Conservation (phyloP, 129 eudicot genomes). For the Centrapalus pauciflorus region DNA sequence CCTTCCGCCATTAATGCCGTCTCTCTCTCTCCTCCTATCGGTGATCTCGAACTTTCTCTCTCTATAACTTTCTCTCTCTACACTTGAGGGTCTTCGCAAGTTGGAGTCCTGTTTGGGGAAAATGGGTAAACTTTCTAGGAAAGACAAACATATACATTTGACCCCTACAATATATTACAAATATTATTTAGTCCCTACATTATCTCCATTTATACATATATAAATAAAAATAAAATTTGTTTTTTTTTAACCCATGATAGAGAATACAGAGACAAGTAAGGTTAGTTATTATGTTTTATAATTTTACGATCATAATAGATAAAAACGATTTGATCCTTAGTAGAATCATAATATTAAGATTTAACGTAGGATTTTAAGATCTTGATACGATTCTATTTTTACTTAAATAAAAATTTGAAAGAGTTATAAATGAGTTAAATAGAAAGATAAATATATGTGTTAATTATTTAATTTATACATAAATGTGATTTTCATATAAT, state of each 20-base stretch:
- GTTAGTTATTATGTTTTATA: neutral
- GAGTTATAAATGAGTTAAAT: too few relatives aligned
- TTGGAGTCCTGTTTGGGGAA: constrained; percentile 31
- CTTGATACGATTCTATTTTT: too few relatives aligned
- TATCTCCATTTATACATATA: too few relatives aligned
- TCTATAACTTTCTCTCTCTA: constrained; percentile 27
- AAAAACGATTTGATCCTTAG: neutral
- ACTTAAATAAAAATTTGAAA: too few relatives aligned
- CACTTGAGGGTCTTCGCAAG: constrained; percentile 28
- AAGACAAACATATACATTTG: constrained; percentile 9
- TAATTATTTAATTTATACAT: too few relatives aligned
- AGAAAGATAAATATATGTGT: too few relatives aligned
- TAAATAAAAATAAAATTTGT: too few relatives aligned
- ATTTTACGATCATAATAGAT: neutral
- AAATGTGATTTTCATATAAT: too few relatives aligned
- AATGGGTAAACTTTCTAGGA: constrained; percentile 36
- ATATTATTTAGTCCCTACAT: neutral
- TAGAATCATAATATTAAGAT: too few relatives aligned
- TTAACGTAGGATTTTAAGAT: too few relatives aligned
- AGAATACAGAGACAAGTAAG: neutral
- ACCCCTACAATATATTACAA: neutral
- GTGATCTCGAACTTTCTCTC: constrained; percentile 35
- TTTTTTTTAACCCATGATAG: neutral
- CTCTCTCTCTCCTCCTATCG: constrained; percentile 3
- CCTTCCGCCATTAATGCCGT: constrained; percentile 72